phyloP scores from a whole-genome alignment of 768 basidiomycete species.

The Lactifluus echinatus region DNA sequence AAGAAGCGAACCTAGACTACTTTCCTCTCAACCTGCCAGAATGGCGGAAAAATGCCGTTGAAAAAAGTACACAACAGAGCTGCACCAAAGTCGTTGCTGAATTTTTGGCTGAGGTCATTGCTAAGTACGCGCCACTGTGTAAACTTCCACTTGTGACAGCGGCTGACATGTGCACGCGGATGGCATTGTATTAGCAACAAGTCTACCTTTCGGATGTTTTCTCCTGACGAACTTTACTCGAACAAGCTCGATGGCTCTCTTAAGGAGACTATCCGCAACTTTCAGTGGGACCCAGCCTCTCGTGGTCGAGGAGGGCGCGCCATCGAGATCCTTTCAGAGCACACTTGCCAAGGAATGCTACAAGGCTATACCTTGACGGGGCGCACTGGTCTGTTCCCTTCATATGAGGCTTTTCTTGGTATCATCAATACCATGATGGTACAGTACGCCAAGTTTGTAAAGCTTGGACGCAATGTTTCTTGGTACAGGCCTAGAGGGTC shows the following conservation, averaged over 20 bases:
- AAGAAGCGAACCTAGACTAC: constrained; percentile 27
- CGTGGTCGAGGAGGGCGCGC: constrained; percentile 72
- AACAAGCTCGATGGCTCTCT: constrained; percentile 85
- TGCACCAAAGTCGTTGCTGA: constrained; percentile 68
- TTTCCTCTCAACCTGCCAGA: constrained; percentile 52
- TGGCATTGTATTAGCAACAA: constrained; percentile 49
- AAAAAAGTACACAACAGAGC: constrained; percentile 53
- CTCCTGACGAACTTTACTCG: constrained; percentile 79
- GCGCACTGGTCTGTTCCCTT: constrained; percentile 76
- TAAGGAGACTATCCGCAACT: constrained; percentile 57
- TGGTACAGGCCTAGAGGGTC: constrained; percentile 68
- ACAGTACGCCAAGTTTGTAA: constrained; percentile 81
- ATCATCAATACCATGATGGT: constrained; percentile 88
- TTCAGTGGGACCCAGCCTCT: constrained; percentile 74
- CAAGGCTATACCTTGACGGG: constrained; percentile 92
- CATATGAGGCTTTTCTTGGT: constrained; percentile 86
- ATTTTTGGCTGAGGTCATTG: constrained; percentile 47
- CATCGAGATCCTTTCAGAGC: constrained; percentile 83
- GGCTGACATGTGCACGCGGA: not conserved
- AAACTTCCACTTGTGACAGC: not conserved
- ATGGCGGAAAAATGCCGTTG: constrained; percentile 48
- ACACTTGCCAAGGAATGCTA: constrained; percentile 84
- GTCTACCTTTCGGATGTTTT: constrained; percentile 76
- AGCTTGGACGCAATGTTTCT: constrained; percentile 60
- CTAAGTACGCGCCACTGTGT: constrained; percentile 39